Percentiles rank a stretch among this genome's conserved stretches.
phyloP scores from a whole-genome alignment of 2,329 filamentous ascomycete species.

The Xylariaceae sp. region DNA sequence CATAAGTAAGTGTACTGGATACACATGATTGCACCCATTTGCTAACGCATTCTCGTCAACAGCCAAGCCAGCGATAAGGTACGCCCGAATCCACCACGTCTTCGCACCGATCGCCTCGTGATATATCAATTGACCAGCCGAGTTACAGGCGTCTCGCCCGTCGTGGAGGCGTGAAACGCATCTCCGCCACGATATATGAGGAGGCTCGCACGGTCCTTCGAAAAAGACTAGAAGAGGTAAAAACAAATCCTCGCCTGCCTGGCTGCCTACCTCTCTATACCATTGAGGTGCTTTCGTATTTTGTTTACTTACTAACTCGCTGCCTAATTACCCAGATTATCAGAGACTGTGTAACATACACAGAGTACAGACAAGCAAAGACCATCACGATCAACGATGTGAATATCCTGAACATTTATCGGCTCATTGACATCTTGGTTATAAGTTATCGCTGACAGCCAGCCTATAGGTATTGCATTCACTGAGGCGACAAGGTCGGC shows the following conservation, averaged over 20 bases:
- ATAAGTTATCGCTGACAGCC: not conserved
- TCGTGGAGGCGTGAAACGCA: conserved; percentile 71
- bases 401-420: conserved; percentile 24
- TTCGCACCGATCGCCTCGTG: not conserved
- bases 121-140: conserved; percentile 2
- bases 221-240: conserved; percentile 43
- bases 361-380: conserved; percentile 51
- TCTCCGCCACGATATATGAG: conserved; percentile 59
- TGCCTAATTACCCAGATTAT: conserved; percentile 42
- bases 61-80: conserved; percentile 54
- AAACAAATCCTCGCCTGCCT: conserved; percentile 6
- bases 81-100: conserved; percentile 13
- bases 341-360: conserved; percentile 41
- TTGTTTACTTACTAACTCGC: conserved; percentile 4
- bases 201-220: conserved; percentile 51
- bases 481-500: conserved; percentile 42
- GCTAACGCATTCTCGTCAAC: conserved; percentile 16
- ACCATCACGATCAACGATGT: conserved; percentile 61
- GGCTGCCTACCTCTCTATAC: not conserved
- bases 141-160: conserved; percentile 59
- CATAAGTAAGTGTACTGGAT: conserved; percentile 26
- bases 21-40: not conserved
- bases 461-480: conserved; percentile 47
- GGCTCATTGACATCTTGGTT: not conserved
- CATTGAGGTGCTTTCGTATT: not conserved